A percentile compares a stretch with the other conserved stretches of the same genome.
Conservation (phyloP, 2,329 filamentous ascomycete species). For the Aspergillus alliaceus region DNA sequence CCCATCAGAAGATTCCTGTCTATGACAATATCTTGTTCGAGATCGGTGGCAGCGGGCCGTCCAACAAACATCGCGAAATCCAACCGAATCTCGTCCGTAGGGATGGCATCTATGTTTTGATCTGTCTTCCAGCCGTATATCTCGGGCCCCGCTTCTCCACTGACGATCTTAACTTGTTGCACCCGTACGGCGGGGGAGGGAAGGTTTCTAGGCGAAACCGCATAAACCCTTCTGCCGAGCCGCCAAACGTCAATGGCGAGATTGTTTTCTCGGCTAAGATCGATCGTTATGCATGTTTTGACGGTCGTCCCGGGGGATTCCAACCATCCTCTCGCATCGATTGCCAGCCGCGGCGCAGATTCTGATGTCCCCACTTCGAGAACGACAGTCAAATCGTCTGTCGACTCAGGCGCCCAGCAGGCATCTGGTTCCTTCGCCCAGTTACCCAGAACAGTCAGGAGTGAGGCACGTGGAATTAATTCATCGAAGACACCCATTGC, state of each 20-base stretch:
- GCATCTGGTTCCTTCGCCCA: slow-evolving; percentile 7
- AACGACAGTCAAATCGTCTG: slow-evolving; percentile 1
- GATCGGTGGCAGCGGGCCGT: slow-evolving; percentile 1
- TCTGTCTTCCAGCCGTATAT: slow-evolving; percentile 4
- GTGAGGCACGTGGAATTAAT: background rate
- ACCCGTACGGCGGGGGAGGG: background rate
- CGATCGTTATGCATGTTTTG: background rate
- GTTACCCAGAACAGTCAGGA: background rate
- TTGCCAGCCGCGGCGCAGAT: background rate
- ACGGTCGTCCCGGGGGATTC: background rate
- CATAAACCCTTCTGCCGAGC: background rate
- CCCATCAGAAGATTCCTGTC: background rate
- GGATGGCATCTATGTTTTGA: background rate
- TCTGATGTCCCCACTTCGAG: slow-evolving; percentile 2
- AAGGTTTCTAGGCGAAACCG: background rate
- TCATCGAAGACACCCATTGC: background rate
- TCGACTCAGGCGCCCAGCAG: slow-evolving; percentile 4
- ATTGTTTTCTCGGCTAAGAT: background rate
- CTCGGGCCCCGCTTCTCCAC: background rate
- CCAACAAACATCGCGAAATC: slow-evolving; percentile 8
- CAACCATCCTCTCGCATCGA: background rate
- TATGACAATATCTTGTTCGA: slow-evolving; percentile 6
- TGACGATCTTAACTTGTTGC: slow-evolving; percentile 7
- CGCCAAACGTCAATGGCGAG: background rate
- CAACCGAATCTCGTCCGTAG: slow-evolving; percentile 4